Percentiles rank a stretch among this genome's conserved stretches.
These are phyloP conservation scores for Serendipita sp. DNA, from an alignment of 768 basidiomycete genomes.

Conservation along the genomic window DNA sequence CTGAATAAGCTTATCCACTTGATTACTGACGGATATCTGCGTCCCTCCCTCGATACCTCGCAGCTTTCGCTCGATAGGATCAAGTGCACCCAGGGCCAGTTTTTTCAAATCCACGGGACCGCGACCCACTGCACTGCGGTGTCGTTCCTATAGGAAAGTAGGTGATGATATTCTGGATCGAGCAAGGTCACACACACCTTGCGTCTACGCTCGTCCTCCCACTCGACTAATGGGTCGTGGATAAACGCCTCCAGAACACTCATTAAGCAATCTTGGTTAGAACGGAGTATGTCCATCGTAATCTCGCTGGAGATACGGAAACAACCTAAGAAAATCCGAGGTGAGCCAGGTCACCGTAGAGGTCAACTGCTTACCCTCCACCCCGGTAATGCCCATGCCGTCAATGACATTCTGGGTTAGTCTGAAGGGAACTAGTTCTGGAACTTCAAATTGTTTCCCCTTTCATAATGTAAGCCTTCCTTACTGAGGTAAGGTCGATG, in stretches of 20 bases:
- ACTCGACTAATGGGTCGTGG: constrained; percentile 93
- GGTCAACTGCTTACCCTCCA: constrained; percentile 48
- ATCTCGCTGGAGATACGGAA: constrained; percentile 86
- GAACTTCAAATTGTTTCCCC: constrained; percentile 73
- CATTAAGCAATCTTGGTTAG: constrained; percentile 86
- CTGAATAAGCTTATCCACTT: constrained; percentile 83
- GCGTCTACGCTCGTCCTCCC: constrained; percentile 69
- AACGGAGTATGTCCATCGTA: constrained; percentile 68
- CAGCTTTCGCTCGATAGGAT: constrained; percentile 72
- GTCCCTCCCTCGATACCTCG: constrained; percentile 30
- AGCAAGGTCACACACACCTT: constrained; percentile 24
- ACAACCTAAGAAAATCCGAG: constrained; percentile 34
- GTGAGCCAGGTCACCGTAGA: background rate
- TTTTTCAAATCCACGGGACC: constrained; percentile 38
- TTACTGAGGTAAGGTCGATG: background rate
- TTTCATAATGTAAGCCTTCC: constrained; percentile 11
- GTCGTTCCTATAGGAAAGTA: background rate
- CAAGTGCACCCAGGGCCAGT: constrained; percentile 60
- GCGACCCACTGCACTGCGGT: constrained; percentile 29
- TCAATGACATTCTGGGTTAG: constrained; percentile 87
- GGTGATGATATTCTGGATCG: background rate
- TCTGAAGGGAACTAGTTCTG: constrained; percentile 87
- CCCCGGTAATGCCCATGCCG: constrained; percentile 80
- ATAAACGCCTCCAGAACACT: constrained; percentile 92
- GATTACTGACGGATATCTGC: constrained; percentile 57